phyloP scores from a whole-genome alignment of 2,329 filamentous ascomycete genomes.

The Scortechinia acanthostroma region DNA sequence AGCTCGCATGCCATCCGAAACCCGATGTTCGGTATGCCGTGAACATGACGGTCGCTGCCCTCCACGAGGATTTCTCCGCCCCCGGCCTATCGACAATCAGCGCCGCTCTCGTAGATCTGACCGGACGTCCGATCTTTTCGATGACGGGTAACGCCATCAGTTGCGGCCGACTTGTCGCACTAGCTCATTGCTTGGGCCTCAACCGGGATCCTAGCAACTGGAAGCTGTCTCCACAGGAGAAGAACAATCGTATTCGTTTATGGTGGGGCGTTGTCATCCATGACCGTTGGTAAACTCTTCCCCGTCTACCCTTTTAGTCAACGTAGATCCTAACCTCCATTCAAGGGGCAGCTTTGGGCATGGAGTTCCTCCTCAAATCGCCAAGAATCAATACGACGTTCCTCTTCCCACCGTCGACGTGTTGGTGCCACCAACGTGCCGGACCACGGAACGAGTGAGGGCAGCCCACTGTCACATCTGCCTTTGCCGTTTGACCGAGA shows the following conservation, averaged over 20 bases:
- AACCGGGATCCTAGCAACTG: constrained; percentile 44
- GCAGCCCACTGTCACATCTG: constrained; percentile 41
- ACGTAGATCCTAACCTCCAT: constrained; percentile 9
- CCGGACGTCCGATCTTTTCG: constrained; percentile 25
- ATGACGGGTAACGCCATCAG: constrained; percentile 39
- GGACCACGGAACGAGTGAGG: constrained; percentile 27
- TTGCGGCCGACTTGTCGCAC: constrained; percentile 39
- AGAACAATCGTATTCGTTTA: constrained; percentile 37
- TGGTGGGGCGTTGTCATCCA: constrained; percentile 52
- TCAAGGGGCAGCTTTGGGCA: constrained; percentile 44
- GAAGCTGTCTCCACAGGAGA: constrained; percentile 39
- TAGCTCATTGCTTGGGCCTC: constrained; percentile 45
- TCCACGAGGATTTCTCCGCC: constrained; percentile 30
- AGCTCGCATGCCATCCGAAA: constrained; percentile 19
- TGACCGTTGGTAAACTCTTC: constrained; percentile 34
- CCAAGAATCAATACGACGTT: constrained; percentile 44
- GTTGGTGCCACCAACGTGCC: constrained; percentile 20
- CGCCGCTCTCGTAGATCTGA: constrained; percentile 25
- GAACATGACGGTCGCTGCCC: constrained; percentile 28
- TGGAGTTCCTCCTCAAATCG: constrained; percentile 42
- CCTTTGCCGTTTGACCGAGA: constrained; percentile 38
- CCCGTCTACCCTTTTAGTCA: not conserved
- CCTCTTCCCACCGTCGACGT: constrained; percentile 37
- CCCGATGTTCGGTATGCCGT: constrained; percentile 27
- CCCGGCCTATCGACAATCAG: constrained; percentile 27